A percentile compares a stretch with the other conserved stretches of the same genome.
These are phyloP conservation scores for Cladorrhinum sp. DNA, from an alignment of 2,329 filamentous ascomycete species.

Conservation along the genomic window DNA sequence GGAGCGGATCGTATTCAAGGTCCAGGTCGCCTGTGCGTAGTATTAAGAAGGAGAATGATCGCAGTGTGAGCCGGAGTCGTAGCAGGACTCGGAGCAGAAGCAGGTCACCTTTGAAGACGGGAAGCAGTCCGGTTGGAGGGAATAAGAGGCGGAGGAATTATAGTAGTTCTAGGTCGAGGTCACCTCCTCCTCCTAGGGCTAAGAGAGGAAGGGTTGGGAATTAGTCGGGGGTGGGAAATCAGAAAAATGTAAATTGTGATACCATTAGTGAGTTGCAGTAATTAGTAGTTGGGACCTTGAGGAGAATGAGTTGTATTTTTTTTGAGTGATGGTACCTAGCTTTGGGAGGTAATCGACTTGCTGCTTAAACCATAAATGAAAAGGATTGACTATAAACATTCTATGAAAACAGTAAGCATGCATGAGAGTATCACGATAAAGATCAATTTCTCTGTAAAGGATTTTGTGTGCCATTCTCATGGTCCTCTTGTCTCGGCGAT, in stretches of 20 bases:
- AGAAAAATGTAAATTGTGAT: background rate
- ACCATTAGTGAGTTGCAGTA: background rate
- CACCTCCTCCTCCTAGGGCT: slow-evolving; percentile 19
- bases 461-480: too few species aligned
- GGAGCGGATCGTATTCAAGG: slow-evolving; percentile 2
- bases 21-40: slow-evolving; percentile 2
- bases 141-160: slow-evolving; percentile 22
- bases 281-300: too few species aligned
- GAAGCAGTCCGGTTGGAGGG: background rate
- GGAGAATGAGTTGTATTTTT: too few species aligned
- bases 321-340: too few species aligned
- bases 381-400: too few species aligned
- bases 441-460: too few species aligned
- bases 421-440: too few species aligned
- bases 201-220: slow-evolving; percentile 29
- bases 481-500: too few species aligned
- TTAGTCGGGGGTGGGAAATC: slow-evolving; percentile 1
- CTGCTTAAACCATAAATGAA: too few species aligned
- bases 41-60: background rate
- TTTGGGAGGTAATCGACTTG: too few species aligned
- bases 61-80: background rate
- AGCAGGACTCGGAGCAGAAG: slow-evolving; percentile 3
- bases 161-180: slow-evolving; percentile 26
- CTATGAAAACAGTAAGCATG: too few species aligned
- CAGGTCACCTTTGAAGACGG: slow-evolving; percentile 6